A percentile compares a stretch with the other conserved stretches of the same genome.
Evolutionary conservation across 2,329 filamentous ascomycete genomes (phyloP).

Genomic region (Chaetothyriales sp.): DNA sequence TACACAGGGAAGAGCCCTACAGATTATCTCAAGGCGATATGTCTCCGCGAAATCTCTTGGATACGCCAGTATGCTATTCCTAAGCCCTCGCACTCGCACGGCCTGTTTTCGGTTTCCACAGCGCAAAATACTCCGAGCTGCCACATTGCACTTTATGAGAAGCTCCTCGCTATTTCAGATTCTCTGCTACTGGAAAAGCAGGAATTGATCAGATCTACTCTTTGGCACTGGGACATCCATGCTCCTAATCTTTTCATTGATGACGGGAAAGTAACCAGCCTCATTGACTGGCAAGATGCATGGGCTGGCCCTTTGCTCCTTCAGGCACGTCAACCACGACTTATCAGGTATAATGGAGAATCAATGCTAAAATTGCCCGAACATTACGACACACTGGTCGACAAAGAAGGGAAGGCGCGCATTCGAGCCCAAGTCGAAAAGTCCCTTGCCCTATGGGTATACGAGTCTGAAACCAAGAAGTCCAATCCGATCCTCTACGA

Average conservation of each 20-base stretch:
- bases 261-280: conserved; percentile 19
- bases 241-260: not conserved
- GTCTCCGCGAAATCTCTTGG: not conserved
- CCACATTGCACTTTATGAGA: not conserved
- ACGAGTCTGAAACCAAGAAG: not conserved
- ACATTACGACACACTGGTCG: not conserved
- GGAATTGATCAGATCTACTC: not conserved
- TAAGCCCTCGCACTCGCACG: not conserved
- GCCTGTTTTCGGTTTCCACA: not conserved
- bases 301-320: conserved; percentile 15
- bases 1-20: not conserved
- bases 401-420: not conserved
- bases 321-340: conserved; percentile 1
- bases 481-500: not conserved
- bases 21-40: not conserved
- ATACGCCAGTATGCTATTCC: not conserved
- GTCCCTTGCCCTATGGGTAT: not conserved
- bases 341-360: not conserved
- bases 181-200: not conserved
- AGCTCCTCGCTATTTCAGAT: not conserved
- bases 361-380: not conserved
- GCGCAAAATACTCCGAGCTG: not conserved
- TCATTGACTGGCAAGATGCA: conserved; percentile 31
- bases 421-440: not conserved
- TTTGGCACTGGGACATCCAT: not conserved